Conservation (phyloP, 148 eudicot species). For the Limonium bicolor region DNA sequence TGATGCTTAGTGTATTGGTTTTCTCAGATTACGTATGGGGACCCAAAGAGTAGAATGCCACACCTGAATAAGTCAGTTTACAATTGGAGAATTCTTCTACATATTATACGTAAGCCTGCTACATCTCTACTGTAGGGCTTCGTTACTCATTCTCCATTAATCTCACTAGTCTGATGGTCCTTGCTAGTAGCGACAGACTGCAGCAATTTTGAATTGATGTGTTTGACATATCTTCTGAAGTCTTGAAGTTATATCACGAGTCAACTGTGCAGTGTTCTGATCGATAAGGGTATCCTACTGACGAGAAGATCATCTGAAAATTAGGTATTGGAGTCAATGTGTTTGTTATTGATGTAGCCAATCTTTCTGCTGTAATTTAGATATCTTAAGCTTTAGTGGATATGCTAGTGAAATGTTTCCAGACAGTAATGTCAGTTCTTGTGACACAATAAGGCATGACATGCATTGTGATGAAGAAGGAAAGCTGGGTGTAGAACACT, state of each 20-base stretch:
- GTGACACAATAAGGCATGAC: too few relatives aligned
- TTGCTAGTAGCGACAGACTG: neutral
- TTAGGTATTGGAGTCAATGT: too few relatives aligned
- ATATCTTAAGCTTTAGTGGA: too few relatives aligned
- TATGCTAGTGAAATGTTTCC: too few relatives aligned
- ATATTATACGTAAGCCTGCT: slow-evolving; percentile 51
- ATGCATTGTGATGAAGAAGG: too few relatives aligned
- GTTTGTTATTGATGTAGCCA: too few relatives aligned
- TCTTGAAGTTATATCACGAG: neutral
- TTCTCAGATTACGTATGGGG: slow-evolving; percentile 82
- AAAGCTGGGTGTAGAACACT: too few relatives aligned
- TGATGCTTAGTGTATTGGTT: slow-evolving; percentile 2
- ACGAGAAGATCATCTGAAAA: too few relatives aligned
- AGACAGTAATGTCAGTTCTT: too few relatives aligned
- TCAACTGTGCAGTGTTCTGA: neutral
- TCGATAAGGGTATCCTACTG: neutral
- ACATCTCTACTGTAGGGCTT: neutral
- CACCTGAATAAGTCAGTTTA: slow-evolving; percentile 40
- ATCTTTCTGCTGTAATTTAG: too few relatives aligned
- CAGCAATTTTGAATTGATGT: neutral
- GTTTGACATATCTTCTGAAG: neutral
- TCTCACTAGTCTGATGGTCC: neutral
- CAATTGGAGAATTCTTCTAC: slow-evolving; percentile 57
- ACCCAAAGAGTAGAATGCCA: slow-evolving; percentile 68
- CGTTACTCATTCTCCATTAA: neutral